Conservation (phyloP, 179 eudicot genomes). For the Monotropa hypopitys region DNA sequence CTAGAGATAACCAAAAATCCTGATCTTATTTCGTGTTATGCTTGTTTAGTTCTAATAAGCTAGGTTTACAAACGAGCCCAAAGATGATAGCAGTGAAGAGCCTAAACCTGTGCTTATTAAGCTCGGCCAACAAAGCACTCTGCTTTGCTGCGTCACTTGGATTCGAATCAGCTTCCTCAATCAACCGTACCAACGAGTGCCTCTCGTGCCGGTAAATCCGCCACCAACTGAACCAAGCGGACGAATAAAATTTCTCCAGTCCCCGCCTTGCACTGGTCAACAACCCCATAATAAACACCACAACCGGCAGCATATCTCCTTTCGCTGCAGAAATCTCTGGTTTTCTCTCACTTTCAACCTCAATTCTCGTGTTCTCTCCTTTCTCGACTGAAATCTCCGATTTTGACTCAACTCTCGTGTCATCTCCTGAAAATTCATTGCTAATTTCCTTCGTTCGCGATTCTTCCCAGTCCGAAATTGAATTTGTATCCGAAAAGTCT, state of each 20-base stretch:
- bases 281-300: slow-evolving; percentile 56
- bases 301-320: slow-evolving; percentile 30
- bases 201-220: slow-evolving; percentile 64
- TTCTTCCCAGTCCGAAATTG: slow-evolving; percentile 7
- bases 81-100: neutral
- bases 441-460: neutral
- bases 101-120: slow-evolving; percentile 66
- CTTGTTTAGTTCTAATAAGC: neutral
- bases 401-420: neutral
- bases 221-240: slow-evolving; percentile 76
- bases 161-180: slow-evolving; percentile 67
- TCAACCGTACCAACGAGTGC: slow-evolving; percentile 36
- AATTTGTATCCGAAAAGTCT: neutral
- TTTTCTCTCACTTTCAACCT: slow-evolving; percentile 9
- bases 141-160: slow-evolving; percentile 65
- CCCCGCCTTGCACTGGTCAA: slow-evolving; percentile 29
- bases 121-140: slow-evolving; percentile 66
- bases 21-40: neutral
- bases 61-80: neutral
- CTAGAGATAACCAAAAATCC: neutral
- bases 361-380: too few species aligned
- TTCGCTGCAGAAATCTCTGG: slow-evolving; percentile 7
- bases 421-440: neutral
- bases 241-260: slow-evolving; percentile 37
- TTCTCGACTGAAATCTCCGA: neutral